A percentile compares a stretch with the other conserved stretches of the same genome.
These are phyloP conservation scores for Oryza meyeriana DNA, from an alignment of 176 grass and related monocot genomes.

Conservation along the genomic window DNA sequence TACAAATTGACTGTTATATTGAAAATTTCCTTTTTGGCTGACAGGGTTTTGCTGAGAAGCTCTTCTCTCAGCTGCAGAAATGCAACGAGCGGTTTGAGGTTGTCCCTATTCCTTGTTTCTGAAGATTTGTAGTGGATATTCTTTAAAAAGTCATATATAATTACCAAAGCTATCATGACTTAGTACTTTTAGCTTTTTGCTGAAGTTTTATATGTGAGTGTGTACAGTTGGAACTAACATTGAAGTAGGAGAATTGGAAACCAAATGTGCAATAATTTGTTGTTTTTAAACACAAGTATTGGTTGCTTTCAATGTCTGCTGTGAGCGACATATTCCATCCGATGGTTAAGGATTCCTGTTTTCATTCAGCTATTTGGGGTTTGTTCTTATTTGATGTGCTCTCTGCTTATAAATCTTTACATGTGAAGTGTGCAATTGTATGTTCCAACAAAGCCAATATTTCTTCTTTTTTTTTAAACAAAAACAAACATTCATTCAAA, in stretches of 20 bases:
- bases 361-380: neutral
- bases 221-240: neutral
- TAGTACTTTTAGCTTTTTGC: neutral
- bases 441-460: neutral
- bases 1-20: constrained; percentile 1
- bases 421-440: constrained; percentile 14
- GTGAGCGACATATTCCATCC: neutral
- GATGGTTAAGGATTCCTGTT: no score
- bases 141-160: neutral
- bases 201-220: neutral
- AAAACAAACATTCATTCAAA: neutral
- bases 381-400: constrained; percentile 16
- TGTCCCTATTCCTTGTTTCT: constrained; percentile 1
- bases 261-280: neutral
- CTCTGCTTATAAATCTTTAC: neutral
- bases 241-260: constrained; percentile 8
- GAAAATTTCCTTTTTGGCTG: neutral
- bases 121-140: neutral
- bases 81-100: constrained; percentile 97
- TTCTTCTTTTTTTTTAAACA: neutral
- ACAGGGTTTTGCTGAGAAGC: constrained; percentile 89
- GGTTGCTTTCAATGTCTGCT: neutral
- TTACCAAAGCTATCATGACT: neutral
- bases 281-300: neutral
- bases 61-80: constrained; percentile 87